Evolutionary conservation across 2,329 filamentous ascomycete species (phyloP).

Genomic region (Periconia sp.): DNA sequence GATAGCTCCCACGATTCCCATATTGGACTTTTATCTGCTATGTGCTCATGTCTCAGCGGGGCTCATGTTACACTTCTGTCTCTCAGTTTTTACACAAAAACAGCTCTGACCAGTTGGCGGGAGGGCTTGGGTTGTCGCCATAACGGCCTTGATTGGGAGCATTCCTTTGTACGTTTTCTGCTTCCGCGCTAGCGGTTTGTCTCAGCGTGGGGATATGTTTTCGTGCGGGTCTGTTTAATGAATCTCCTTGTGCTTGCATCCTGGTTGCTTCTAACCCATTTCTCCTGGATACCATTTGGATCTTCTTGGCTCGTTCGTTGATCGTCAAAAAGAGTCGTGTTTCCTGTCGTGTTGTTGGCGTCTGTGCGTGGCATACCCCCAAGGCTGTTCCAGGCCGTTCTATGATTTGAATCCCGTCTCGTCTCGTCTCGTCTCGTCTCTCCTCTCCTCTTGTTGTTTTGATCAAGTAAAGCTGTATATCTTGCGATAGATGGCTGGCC

Average conservation of each 20-base stretch:
- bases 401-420: conserved; percentile 2
- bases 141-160: conserved; percentile 23
- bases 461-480: not conserved
- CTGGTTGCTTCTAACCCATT: conserved; percentile 8
- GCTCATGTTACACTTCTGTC: conserved; percentile 29
- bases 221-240: conserved; percentile 27
- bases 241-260: conserved; percentile 29
- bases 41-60: conserved; percentile 38
- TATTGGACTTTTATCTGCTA: conserved; percentile 39
- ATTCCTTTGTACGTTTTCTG: conserved; percentile 33
- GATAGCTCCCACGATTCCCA: conserved; percentile 36
- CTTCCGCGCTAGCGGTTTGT: conserved; percentile 19
- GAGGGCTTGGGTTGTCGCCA: conserved; percentile 18
- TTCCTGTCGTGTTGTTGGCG: conserved; percentile 12
- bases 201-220: conserved; percentile 27
- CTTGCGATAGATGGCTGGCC: conserved; percentile 4
- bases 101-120: conserved; percentile 23
- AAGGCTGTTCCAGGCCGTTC: not conserved
- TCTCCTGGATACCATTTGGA: conserved; percentile 3
- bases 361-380: conserved; percentile 14
- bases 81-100: conserved; percentile 34
- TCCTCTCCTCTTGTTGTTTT: conserved; percentile 1
- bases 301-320: conserved; percentile 6
- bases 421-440: conserved; percentile 1
- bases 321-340: conserved; percentile 6